These are phyloP conservation scores for Aegle marmelos DNA, from an alignment of 345 rosid species.

Conservation along the genomic window DNA sequence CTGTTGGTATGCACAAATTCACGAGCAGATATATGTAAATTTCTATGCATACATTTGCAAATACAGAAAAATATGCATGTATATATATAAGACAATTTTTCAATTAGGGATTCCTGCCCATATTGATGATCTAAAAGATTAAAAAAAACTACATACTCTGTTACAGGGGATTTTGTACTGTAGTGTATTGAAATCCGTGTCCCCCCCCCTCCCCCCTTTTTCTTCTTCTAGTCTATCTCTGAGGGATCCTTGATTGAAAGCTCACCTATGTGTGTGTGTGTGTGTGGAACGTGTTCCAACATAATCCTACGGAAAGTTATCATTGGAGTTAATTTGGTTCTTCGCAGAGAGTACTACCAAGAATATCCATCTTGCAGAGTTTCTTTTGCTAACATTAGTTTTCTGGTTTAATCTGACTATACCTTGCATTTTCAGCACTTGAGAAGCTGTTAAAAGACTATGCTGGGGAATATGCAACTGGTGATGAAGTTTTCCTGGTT, in stretches of 20 bases:
- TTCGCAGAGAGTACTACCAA: neutral
- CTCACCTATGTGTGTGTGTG: too few relatives aligned
- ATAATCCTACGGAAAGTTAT: neutral
- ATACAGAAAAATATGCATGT: neutral
- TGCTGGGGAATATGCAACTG: constrained; percentile 75
- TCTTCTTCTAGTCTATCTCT: too few relatives aligned
- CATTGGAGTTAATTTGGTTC: neutral
- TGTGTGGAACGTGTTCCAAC: too few relatives aligned
- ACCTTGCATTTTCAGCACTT: constrained; percentile 45
- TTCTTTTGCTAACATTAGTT: neutral
- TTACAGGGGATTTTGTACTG: too few relatives aligned
- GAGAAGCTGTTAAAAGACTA: constrained; percentile 60
- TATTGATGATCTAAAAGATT: too few relatives aligned
- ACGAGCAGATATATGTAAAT: neutral
- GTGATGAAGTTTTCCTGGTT: constrained; percentile 78
- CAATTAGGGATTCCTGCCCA: too few relatives aligned
- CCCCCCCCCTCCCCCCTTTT: too few relatives aligned
- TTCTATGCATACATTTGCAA: neutral
- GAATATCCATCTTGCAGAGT: neutral
- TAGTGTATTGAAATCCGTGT: too few relatives aligned
- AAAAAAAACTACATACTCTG: too few relatives aligned
- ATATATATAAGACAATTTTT: too few relatives aligned
- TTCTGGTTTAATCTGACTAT: neutral
- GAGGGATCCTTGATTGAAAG: too few relatives aligned
- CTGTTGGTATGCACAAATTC: neutral